These are phyloP conservation scores for Trametes punicea DNA, from an alignment of 768 basidiomycete species.

Conservation along the genomic window DNA sequence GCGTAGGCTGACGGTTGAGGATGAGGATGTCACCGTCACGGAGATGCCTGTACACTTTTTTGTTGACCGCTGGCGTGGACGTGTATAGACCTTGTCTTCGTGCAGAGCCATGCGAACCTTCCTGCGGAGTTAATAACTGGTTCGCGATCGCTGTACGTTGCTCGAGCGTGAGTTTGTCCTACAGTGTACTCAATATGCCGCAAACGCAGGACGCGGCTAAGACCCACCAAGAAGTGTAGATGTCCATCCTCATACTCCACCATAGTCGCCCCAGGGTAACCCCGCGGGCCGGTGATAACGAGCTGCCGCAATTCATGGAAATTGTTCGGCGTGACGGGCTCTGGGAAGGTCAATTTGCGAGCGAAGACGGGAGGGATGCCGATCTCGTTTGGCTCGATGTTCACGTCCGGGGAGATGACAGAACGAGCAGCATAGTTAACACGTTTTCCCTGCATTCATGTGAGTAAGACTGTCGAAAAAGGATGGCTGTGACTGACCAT, in stretches of 20 bases:
- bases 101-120: slow-evolving; percentile 52
- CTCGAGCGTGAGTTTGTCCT: slow-evolving; percentile 86
- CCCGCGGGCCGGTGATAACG: slow-evolving; percentile 87
- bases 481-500: slow-evolving; percentile 62
- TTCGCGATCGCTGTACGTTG: slow-evolving; percentile 95
- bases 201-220: background rate
- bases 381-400: slow-evolving; percentile 98
- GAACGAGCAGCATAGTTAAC: slow-evolving; percentile 99
- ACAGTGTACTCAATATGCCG: background rate
- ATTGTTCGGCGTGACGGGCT: slow-evolving; percentile 92
- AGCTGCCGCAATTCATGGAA: slow-evolving; percentile 82
- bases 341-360: slow-evolving; percentile 93
- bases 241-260: slow-evolving; percentile 95
- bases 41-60: slow-evolving; percentile 96
- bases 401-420: slow-evolving; percentile 99
- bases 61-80: slow-evolving; percentile 78
- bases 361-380: slow-evolving; percentile 98
- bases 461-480: background rate
- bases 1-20: slow-evolving; percentile 94
- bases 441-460: slow-evolving; percentile 78
- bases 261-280: slow-evolving; percentile 90
- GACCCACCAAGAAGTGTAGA: slow-evolving; percentile 72
- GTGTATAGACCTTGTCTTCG: slow-evolving; percentile 61
- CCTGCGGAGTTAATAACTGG: slow-evolving; percentile 88
- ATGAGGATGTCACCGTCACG: slow-evolving; percentile 94